Percentiles rank a stretch among this genome's conserved stretches.
Conservation (phyloP, 805 yeast genomes). For the Cyberlindnera veronae region DNA sequence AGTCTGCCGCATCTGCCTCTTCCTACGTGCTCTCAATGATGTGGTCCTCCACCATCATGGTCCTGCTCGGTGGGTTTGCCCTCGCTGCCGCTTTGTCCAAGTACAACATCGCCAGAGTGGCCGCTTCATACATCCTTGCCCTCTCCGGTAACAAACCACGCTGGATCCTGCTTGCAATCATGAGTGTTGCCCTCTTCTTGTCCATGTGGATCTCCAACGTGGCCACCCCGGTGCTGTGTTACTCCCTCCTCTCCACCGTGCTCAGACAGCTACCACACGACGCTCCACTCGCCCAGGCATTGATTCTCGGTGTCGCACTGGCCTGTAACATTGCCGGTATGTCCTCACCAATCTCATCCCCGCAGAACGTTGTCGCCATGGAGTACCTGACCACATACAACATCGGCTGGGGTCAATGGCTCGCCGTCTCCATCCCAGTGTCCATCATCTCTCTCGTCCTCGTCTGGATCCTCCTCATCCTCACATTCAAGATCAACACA, state of each 20-base stretch:
- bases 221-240: constrained; percentile 92
- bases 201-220: constrained; percentile 97
- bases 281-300: constrained; percentile 73
- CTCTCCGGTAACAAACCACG: constrained; percentile 82
- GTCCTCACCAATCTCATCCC: constrained; percentile 96
- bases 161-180: constrained; percentile 68
- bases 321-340: constrained; percentile 93
- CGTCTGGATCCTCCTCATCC: constrained; percentile 65
- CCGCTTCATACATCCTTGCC: constrained; percentile 79
- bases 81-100: constrained; percentile 91
- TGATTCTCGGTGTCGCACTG: constrained; percentile 85
- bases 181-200: constrained; percentile 80
- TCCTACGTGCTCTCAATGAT: constrained; percentile 69
- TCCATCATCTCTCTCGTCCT: constrained; percentile 55
- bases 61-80: constrained; percentile 87
- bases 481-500: constrained; percentile 49
- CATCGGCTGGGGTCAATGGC: constrained; percentile 87
- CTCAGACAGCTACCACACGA: constrained; percentile 72
- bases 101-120: constrained; percentile 82
- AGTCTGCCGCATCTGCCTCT: constrained; percentile 64
- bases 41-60: constrained; percentile 95
- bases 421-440: constrained; percentile 82
- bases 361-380: constrained; percentile 90
- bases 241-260: constrained; percentile 81
- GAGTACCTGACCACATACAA: constrained; percentile 68